Conservation (phyloP, 306 rosid genomes). For the Carpinus viminea region DNA sequence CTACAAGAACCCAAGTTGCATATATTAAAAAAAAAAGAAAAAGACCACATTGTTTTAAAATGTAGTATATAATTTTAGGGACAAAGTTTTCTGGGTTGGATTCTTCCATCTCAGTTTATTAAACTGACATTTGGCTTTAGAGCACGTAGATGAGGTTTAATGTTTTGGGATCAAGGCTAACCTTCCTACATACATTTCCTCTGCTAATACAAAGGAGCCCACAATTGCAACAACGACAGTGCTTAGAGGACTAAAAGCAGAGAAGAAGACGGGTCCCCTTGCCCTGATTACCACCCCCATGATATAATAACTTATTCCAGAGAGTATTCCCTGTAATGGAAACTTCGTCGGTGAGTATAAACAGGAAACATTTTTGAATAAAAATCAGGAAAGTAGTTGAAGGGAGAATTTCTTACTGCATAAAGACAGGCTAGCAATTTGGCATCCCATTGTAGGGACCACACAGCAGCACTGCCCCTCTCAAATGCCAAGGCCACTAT, state of each 20-base stretch:
- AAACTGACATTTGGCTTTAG: too few relatives aligned
- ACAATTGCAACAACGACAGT: slow-evolving; percentile 49
- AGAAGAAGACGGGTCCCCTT: slow-evolving; percentile 56
- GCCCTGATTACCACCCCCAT: slow-evolving; percentile 44
- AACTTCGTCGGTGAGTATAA: slow-evolving; percentile 5
- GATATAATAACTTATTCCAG: slow-evolving; percentile 38
- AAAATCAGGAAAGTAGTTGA: neutral
- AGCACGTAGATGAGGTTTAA: too few relatives aligned
- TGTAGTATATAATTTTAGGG: too few relatives aligned
- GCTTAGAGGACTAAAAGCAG: slow-evolving; percentile 48
- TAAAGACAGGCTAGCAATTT: slow-evolving; percentile 42
- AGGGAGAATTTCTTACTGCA: slow-evolving; percentile 32
- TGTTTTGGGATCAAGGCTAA: neutral
- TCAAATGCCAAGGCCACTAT: slow-evolving; percentile 44
- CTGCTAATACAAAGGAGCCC: slow-evolving; percentile 40
- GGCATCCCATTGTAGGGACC: slow-evolving; percentile 46
- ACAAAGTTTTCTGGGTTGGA: too few relatives aligned
- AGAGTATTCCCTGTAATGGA: slow-evolving; percentile 51
- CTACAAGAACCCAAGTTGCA: slow-evolving; percentile 9
- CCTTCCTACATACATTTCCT: slow-evolving; percentile 51
- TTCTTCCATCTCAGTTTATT: too few relatives aligned
- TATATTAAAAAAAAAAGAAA: too few relatives aligned
- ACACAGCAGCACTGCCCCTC: slow-evolving; percentile 41
- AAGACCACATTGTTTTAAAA: too few relatives aligned
- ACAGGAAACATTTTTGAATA: neutral